Evolutionary conservation across 2,329 filamentous ascomycete species (phyloP), one percentile per base, ranked within the genome.

Genomic region (Phoma sp.): DNA sequence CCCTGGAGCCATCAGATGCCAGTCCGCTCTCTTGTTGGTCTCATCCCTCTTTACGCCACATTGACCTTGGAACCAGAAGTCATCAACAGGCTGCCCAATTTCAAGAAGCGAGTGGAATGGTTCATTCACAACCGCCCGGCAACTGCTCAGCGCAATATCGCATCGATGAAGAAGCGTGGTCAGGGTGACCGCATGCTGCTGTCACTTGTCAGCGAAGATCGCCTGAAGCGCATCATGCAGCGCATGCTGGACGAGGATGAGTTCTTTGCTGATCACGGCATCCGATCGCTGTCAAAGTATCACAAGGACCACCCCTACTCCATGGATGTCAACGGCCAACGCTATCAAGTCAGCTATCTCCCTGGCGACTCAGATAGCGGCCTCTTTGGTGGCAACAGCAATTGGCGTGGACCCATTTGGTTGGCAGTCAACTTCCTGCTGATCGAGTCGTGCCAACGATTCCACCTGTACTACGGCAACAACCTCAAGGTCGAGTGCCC

Each of bases 301-400:
- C 93, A 98, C 78, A 89, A 96, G 68, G 85, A 96, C 11, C 79
- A 97, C 62, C 95, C 95, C 0, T 95, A 91, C 74, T 90, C 90
- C 1, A 98, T 98, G 93, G 89, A 96, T 48, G 93, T 97, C 55
- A 96, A 98, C 62, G 92, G 91, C 0, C 91, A 97, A 72, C 83
- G 83, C 27, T 98, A 96, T 79, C 85, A 87, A 52, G 93, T 98
- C 36, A 85, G 87, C 65, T 98, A 98, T 69, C 86, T 98, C 14
- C 88, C 95, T 1, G 95, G 93, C n/a, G 93, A 98, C 72, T 97
- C 93, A 0, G 93, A 98, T 77, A 96, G 90, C 68, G 91, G 91
- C 3, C 83, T 98, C 4, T 98, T 98, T 69, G 93, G 93, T 47
- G 93, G 93, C 62, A 98, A 98, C 83, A 96, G 92, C 75, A 98